These are phyloP conservation scores for Phytophthora citricola DNA, from an alignment of 352 stramenopile genomes.

Conservation along the genomic window DNA sequence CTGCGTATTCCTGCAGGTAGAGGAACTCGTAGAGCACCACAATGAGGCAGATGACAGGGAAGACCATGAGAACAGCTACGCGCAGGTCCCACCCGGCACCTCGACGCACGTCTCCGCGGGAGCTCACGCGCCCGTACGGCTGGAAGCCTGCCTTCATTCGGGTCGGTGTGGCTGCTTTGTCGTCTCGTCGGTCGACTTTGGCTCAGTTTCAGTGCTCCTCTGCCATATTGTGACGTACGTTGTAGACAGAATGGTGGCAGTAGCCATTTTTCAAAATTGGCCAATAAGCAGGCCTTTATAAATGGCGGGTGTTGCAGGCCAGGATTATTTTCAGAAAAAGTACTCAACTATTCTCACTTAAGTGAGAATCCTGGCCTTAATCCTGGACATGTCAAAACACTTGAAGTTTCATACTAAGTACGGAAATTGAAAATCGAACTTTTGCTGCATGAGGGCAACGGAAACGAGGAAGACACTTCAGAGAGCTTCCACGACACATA, in stretches of 20 bases:
- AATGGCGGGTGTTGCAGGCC: too few species aligned
- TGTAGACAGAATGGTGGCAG: background rate
- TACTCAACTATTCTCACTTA: too few species aligned
- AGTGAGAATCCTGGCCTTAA: too few species aligned
- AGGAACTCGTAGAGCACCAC: slow-evolving; percentile 85
- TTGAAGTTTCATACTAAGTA: too few species aligned
- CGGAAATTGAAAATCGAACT: too few species aligned
- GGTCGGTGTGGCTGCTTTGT: slow-evolving; percentile 4
- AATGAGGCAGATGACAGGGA: slow-evolving; percentile 71
- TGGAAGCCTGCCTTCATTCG: slow-evolving; percentile 37
- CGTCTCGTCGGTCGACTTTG: slow-evolving; percentile 16
- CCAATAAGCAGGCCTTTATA: too few species aligned
- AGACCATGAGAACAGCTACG: slow-evolving; percentile 69
- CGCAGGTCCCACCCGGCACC: slow-evolving; percentile 57
- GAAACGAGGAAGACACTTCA: too few species aligned
- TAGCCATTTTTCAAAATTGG: too few species aligned
- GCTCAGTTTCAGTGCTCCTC: slow-evolving; percentile 8
- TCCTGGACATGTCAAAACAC: too few species aligned
- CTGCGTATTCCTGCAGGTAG: slow-evolving; percentile 76
- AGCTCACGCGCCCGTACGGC: slow-evolving; percentile 73
- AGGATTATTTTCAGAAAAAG: too few species aligned
- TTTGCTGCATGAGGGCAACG: too few species aligned
- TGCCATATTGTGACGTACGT: background rate
- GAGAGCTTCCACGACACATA: too few species aligned
- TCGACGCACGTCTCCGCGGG: slow-evolving; percentile 46